These are phyloP conservation scores for Nannizzia gypsea DNA, from an alignment of 2,329 filamentous ascomycete species.

Conservation along the genomic window DNA sequence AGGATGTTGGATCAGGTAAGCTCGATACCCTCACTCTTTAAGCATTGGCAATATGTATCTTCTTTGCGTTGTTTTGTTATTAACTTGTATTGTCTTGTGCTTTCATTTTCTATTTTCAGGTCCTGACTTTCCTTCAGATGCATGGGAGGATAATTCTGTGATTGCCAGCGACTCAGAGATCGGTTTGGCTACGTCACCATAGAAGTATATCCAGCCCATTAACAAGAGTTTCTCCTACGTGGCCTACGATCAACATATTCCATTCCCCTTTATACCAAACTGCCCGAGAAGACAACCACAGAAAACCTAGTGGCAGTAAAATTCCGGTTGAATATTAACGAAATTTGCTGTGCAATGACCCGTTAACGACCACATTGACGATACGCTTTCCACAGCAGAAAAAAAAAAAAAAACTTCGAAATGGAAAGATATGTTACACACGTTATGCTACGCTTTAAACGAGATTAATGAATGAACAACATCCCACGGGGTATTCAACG, in stretches of 20 bases:
- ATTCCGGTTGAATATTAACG: background rate
- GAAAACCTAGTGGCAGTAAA: background rate
- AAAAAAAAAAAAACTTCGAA: background rate
- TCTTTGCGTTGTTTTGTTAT: constrained; percentile 13
- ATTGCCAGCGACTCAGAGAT: constrained; percentile 33
- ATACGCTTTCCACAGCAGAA: background rate
- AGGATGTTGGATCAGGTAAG: constrained; percentile 32
- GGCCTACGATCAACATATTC: background rate
- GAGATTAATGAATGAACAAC: background rate
- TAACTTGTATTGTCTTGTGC: constrained; percentile 4
- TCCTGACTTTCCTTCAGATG: constrained; percentile 32
- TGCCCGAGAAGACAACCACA: background rate
- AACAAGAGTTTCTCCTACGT: background rate
- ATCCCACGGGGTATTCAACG: background rate
- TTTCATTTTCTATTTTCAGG: constrained; percentile 23
- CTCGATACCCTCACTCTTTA: background rate
- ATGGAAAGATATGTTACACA: background rate
- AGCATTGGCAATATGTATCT: constrained; percentile 1
- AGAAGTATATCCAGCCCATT: background rate
- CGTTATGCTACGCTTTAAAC: background rate
- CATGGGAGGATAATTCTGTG: constrained; percentile 33
- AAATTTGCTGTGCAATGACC: background rate
- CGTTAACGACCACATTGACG: background rate
- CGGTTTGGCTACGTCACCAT: constrained; percentile 27
- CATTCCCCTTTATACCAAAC: background rate